Evolutionary conservation across 148 eudicot genomes (phyloP), one percentile per base, ranked within the genome.

Genomic region (Selenicereus undatus): DNA sequence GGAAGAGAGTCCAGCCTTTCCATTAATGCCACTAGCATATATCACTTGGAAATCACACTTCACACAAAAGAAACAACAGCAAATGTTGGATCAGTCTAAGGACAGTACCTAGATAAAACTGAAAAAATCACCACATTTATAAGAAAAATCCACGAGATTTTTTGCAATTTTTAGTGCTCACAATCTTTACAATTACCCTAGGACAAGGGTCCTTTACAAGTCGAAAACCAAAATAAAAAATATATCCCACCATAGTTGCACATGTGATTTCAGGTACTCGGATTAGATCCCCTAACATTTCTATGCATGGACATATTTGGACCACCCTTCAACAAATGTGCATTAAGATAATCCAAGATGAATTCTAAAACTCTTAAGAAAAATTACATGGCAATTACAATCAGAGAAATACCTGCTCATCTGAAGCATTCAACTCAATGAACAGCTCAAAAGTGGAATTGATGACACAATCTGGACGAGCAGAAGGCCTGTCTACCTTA

Each of bases 11-110:
- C 99, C 99, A 74, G 99, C 97, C 86, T 88, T 90, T 72, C 99
- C 99, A 30, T 92, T 86, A 74, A 96, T 89, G 74, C 99, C 99
- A 85, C 93, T 96, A 58, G 99, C 99, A 86, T 96, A 96, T 81
- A 96, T 91, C 65, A 85, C 99, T 91, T 93, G 98, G 74, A 96
- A 96, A 88, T 96, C 99, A 82, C 98, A 96, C 99, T 96, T 89
- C 87, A 87, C 24, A 80, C n/a, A 74, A 71, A 71, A 43, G 21
- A 52, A 79, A 79, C 13, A 13, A 60, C 72, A 64, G 48, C 17
- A 71, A 76, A 14, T 20, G 30, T 82, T 5, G 71, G 65, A 52
- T 51, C 10, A 51, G 43, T 30, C 14, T 26, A 60, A 48, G 26
- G 20, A 74, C 10, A 42, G 73, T 27, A 52, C 52, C 20, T 8